Percentiles rank a stretch among this genome's conserved stretches.
Conservation (phyloP, 2,329 filamentous ascomycete species). For the Cladobotryum mycophilum region DNA sequence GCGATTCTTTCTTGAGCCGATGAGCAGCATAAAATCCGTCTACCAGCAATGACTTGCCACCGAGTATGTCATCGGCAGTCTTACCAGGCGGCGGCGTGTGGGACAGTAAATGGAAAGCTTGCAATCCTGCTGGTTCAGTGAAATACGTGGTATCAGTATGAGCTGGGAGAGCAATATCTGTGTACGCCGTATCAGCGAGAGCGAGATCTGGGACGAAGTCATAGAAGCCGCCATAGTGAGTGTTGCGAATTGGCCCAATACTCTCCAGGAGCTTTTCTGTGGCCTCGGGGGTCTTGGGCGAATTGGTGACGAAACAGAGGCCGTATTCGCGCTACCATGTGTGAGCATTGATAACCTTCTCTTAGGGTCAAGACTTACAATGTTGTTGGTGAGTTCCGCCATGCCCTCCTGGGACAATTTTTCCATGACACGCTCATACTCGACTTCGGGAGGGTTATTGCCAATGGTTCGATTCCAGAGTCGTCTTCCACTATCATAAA, state of each 20-base stretch:
- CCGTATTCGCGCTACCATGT: slow-evolving; percentile 55
- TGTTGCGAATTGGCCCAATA: slow-evolving; percentile 81
- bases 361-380: slow-evolving; percentile 40
- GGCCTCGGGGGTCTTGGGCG: slow-evolving; percentile 59
- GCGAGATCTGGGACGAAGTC: slow-evolving; percentile 88
- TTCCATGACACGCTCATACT: slow-evolving; percentile 55
- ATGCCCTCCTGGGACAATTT: slow-evolving; percentile 43
- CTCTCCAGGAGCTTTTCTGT: slow-evolving; percentile 71
- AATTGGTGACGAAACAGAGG: slow-evolving; percentile 69
- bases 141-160: slow-evolving; percentile 98
- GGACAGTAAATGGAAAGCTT: slow-evolving; percentile 87
- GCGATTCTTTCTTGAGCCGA: slow-evolving; percentile 49
- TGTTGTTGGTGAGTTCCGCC: slow-evolving; percentile 54
- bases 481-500: background rate
- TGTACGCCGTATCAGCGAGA: slow-evolving; percentile 87
- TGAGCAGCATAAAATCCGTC: slow-evolving; percentile 75
- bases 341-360: slow-evolving; percentile 9
- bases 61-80: slow-evolving; percentile 37
- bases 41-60: slow-evolving; percentile 75
- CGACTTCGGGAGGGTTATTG: slow-evolving; percentile 49
- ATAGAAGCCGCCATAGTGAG: slow-evolving; percentile 75
- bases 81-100: slow-evolving; percentile 43
- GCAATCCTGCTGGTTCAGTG: slow-evolving; percentile 81
- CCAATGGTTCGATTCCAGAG: slow-evolving; percentile 28
- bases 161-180: slow-evolving; percentile 70